Conservation (phyloP, 2,329 filamentous ascomycete species). For the Aspergillus sp. region DNA sequence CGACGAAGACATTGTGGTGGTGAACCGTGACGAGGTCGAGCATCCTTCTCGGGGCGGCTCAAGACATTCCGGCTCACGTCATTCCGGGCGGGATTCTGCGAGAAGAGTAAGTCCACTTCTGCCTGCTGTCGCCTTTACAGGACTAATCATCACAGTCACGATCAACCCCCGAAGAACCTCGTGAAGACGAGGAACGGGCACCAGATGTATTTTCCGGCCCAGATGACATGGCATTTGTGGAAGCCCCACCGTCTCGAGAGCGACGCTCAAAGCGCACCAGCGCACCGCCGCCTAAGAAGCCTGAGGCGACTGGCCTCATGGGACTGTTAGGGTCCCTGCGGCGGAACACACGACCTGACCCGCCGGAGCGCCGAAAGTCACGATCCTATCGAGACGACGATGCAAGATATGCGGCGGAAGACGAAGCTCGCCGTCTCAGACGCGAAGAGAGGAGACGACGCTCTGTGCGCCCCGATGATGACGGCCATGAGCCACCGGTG, state of each 20-base stretch:
- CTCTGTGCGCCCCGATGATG: constrained; percentile 53
- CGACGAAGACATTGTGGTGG: constrained; percentile 67
- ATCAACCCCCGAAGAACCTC: constrained; percentile 36
- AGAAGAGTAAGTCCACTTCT: constrained; percentile 38
- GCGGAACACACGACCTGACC: constrained; percentile 37
- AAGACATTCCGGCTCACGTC: constrained; percentile 33
- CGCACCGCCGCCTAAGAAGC: constrained; percentile 65
- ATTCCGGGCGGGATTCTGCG: constrained; percentile 42
- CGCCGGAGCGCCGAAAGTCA: constrained; percentile 43
- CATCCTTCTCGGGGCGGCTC: constrained; percentile 38
- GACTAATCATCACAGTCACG: constrained; percentile 34
- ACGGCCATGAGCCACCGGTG: constrained; percentile 50
- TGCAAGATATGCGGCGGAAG: constrained; percentile 38
- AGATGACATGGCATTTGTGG: constrained; percentile 58
- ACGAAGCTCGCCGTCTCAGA: constrained; percentile 38
- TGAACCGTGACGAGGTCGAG: constrained; percentile 54
- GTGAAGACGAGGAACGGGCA: constrained; percentile 53
- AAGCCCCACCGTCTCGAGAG: constrained; percentile 43
- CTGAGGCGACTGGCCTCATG: constrained; percentile 59
- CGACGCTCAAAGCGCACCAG: constrained; percentile 64
- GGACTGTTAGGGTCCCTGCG: constrained; percentile 63
- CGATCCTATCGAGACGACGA: constrained; percentile 44
- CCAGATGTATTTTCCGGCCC: constrained; percentile 51
- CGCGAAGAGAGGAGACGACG: constrained; percentile 44
- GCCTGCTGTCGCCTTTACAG: not conserved